A percentile compares a stretch with the other conserved stretches of the same genome.
These are phyloP conservation scores for Sclerotinia sclerotiorum DNA, from an alignment of 2,329 filamentous ascomycete species.

Conservation along the genomic window DNA sequence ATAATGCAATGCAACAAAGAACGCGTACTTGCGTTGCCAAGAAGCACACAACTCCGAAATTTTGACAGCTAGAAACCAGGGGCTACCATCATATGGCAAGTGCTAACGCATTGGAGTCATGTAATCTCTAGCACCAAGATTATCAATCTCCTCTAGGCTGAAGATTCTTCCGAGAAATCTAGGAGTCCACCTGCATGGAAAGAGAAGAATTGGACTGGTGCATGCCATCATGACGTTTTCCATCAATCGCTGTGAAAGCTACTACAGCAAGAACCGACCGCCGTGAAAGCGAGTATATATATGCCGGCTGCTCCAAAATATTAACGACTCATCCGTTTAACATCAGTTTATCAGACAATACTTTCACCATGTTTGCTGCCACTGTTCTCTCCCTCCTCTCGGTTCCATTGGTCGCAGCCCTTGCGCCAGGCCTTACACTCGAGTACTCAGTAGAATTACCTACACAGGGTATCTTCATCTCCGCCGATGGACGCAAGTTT, in stretches of 20 bases:
- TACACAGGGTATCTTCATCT: slow-evolving; percentile 6
- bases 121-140: not conserved
- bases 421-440: not conserved
- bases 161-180: not conserved
- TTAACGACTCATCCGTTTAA: not conserved
- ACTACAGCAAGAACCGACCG: not conserved
- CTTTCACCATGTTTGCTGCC: not conserved
- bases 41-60: not conserved
- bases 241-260: not conserved
- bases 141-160: not conserved
- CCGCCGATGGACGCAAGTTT: not conserved
- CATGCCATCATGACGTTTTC: not conserved
- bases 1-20: not conserved
- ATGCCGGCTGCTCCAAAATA: not conserved
- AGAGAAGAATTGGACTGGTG: not conserved
- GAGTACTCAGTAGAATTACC: not conserved
- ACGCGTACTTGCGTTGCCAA: not conserved
- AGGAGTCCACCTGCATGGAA: not conserved
- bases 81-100: not conserved
- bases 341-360: not conserved
- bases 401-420: not conserved
- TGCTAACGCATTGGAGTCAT: not conserved
- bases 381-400: not conserved
- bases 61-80: not conserved
- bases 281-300: not conserved